Percentiles rank a stretch among this genome's conserved stretches.
These are phyloP conservation scores for Ascocoryne sarcoides DNA, from an alignment of 2,329 filamentous ascomycete species.

Conservation along the genomic window DNA sequence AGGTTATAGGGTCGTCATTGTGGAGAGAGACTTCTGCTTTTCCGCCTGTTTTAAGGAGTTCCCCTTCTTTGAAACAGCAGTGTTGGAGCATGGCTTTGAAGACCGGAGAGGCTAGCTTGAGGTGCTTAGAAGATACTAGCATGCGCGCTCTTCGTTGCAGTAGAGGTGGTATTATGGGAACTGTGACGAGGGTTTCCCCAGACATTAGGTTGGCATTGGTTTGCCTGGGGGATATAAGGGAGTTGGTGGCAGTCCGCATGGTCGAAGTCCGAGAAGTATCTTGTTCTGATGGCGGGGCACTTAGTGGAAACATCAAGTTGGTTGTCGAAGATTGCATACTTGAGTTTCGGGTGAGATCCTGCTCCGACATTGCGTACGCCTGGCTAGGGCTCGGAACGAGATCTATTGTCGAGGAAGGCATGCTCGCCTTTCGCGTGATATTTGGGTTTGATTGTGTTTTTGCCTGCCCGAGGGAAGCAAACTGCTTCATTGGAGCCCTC, in stretches of 20 bases:
- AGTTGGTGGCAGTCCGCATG: no score
- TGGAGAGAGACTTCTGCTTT: slow-evolving; percentile 2
- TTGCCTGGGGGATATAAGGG: not conserved
- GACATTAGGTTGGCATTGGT: not conserved
- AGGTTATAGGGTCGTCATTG: slow-evolving; percentile 5
- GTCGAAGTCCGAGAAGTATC: no score
- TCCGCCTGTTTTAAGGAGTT: slow-evolving; percentile 1
- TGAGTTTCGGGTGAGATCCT: no score
- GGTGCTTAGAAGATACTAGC: slow-evolving; percentile 7
- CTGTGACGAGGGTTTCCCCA: not conserved
- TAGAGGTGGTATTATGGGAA: not conserved
- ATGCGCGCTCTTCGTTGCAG: not conserved
- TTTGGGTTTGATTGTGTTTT: no score
- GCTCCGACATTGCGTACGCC: no score
- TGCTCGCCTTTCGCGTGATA: no score
- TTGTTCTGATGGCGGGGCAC: no score
- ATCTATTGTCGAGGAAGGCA: no score
- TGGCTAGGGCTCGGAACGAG: no score
- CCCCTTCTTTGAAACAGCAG: slow-evolving; percentile 3
- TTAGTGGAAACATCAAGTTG: no score
- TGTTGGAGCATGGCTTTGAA: slow-evolving; percentile 4
- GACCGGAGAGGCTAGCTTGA: slow-evolving; percentile 6
- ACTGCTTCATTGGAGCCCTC: not conserved
- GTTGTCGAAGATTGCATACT: no score
- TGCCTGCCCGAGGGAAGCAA: no score